phyloP scores from a whole-genome alignment of 257 asterid genomes.

The Rehmannia glutinosa region DNA sequence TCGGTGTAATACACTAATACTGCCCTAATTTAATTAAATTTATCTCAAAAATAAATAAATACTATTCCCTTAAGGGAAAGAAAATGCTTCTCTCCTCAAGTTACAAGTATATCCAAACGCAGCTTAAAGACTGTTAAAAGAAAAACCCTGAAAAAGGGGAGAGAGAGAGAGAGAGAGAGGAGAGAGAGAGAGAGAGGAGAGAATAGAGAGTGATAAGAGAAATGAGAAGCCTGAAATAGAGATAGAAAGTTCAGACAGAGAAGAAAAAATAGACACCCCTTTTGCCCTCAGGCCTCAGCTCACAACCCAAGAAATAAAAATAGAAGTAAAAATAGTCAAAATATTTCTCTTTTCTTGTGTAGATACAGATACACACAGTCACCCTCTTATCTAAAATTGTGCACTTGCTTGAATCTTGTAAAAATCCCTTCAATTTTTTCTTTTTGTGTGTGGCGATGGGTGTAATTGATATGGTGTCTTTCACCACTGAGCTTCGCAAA shows the following conservation, averaged over 20 bases:
- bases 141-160: constrained; percentile 5
- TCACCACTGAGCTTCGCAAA: constrained; percentile 48
- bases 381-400: not conserved
- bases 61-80: too few species aligned
- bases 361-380: not conserved
- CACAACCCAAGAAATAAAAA: constrained; percentile 11
- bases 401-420: constrained; percentile 26
- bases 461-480: constrained; percentile 40
- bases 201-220: not conserved
- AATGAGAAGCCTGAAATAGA: constrained; percentile 17
- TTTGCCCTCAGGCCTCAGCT: constrained; percentile 25
- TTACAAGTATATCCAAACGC: too few species aligned
- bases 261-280: not conserved
- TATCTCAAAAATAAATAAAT: too few species aligned
- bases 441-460: constrained; percentile 38
- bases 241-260: constrained; percentile 27
- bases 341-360: constrained; percentile 12
- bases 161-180: not conserved
- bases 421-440: constrained; percentile 20
- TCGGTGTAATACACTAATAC: too few species aligned
- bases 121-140: too few species aligned
- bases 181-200: not conserved
- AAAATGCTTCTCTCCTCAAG: too few species aligned
- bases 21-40: too few species aligned
- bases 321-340: constrained; percentile 3